A percentile compares a stretch with the other conserved stretches of the same genome.
phyloP scores from a whole-genome alignment of 306 rosid species.

The Cucurbita ficifolia region DNA sequence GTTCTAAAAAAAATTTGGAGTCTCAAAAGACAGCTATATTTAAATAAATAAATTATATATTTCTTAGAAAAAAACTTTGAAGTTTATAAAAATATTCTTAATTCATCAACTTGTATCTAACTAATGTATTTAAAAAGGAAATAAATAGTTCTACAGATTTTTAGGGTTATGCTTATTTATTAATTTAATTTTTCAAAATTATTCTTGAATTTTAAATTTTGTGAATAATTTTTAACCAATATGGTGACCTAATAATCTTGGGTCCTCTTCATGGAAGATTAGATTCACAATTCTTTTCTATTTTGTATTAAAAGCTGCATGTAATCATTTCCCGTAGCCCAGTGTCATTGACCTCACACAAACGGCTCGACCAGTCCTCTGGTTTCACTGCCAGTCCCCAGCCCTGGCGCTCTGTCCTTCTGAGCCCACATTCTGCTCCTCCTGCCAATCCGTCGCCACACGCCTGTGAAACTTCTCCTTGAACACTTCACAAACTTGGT shows the following conservation, averaged over 20 bases:
- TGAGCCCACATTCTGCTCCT: constrained; percentile 46
- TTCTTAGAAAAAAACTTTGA: too few relatives aligned
- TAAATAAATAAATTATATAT: too few relatives aligned
- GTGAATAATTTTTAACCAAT: too few relatives aligned
- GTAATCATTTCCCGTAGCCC: constrained; percentile 16
- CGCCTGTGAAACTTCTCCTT: constrained; percentile 63
- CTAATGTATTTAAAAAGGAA: background rate
- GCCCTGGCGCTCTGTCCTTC: constrained; percentile 63
- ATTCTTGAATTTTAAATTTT: too few relatives aligned
- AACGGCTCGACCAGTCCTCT: constrained; percentile 43
- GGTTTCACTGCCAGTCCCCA: constrained; percentile 68
- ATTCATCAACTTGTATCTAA: background rate
- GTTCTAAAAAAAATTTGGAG: too few relatives aligned
- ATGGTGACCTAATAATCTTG: too few relatives aligned
- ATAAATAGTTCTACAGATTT: background rate
- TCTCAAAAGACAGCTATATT: too few relatives aligned
- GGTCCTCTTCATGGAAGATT: background rate
- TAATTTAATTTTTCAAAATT: too few relatives aligned
- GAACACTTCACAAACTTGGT: constrained; percentile 79
- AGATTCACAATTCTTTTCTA: background rate
- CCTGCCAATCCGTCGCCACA: constrained; percentile 69
- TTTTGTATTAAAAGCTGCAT: background rate
- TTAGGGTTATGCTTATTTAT: too few relatives aligned
- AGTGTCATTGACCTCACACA: constrained; percentile 48
- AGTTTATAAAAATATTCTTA: too few relatives aligned